These are phyloP conservation scores for Rutstroemia sp. DNA, from an alignment of 2,329 filamentous ascomycete species.

Conservation along the genomic window DNA sequence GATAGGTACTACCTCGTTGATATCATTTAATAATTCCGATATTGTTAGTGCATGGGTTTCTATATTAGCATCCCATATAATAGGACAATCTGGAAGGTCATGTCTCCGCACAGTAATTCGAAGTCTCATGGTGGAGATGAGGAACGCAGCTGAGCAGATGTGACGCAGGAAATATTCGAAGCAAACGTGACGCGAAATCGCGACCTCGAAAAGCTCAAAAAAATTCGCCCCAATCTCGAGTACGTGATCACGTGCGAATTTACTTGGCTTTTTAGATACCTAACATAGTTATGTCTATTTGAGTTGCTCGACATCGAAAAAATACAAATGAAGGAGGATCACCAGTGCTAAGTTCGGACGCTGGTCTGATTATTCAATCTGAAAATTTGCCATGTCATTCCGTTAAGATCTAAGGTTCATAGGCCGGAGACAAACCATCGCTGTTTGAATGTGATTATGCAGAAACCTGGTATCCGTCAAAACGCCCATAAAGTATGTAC, in stretches of 20 bases:
- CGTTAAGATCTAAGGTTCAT: too few species aligned
- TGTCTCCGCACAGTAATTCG: slow-evolving; percentile 67
- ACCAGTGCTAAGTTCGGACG: too few species aligned
- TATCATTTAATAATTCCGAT: slow-evolving; percentile 65
- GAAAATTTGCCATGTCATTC: not conserved
- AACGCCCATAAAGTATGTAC: not conserved
- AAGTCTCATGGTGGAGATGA: slow-evolving; percentile 52
- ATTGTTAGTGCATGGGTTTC: slow-evolving; percentile 52
- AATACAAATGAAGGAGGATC: not conserved
- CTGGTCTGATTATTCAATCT: not conserved
- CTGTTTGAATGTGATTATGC: slow-evolving; percentile 1
- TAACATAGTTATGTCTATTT: not conserved
- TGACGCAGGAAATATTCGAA: not conserved
- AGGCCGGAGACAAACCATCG: not conserved
- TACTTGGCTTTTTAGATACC: too few species aligned
- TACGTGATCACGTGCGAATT: not conserved
- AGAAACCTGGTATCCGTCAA: slow-evolving; percentile 9
- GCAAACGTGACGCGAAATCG: not conserved
- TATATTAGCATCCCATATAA: slow-evolving; percentile 60
- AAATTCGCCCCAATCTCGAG: not conserved
- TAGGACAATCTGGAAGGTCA: slow-evolving; percentile 61
- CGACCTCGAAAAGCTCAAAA: not conserved
- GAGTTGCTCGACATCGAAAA: not conserved
- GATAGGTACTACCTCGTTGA: slow-evolving; percentile 75
- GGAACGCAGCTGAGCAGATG: slow-evolving; percentile 5